Evolutionary conservation across 2,329 filamentous ascomycete species (phyloP).

Genomic region (Xylaria arbuscula): DNA sequence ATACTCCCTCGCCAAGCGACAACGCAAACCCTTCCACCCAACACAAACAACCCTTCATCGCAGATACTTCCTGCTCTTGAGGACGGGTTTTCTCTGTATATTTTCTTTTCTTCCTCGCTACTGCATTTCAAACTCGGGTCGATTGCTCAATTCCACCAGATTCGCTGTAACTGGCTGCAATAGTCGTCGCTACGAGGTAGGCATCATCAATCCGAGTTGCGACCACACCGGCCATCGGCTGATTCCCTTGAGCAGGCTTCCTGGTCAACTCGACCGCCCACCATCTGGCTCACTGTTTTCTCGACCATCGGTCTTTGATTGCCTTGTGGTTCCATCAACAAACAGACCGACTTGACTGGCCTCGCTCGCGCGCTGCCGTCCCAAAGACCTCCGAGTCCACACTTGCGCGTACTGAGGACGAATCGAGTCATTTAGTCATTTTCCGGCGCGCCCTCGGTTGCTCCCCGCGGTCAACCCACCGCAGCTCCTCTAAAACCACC

Average conservation of each 20-base stretch:
- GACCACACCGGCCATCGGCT: conserved; percentile 9
- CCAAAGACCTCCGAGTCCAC: conserved; percentile 1
- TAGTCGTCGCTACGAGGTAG: conserved; percentile 7
- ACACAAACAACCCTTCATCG: conserved; percentile 14
- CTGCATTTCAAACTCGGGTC: not conserved
- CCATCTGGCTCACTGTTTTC: conserved; percentile 2
- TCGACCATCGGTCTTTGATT: conserved; percentile 5
- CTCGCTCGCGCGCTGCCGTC: not conserved
- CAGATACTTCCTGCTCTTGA: conserved; percentile 16
- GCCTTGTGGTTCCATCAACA: not conserved
- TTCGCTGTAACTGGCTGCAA: not conserved
- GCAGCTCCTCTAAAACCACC: conserved; percentile 64
- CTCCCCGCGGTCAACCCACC: conserved; percentile 46
- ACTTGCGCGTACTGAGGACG: no score
- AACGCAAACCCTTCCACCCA: conserved; percentile 17
- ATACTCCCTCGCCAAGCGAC: conserved; percentile 22
- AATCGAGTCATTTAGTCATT: conserved; percentile 42
- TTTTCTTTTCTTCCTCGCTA: not conserved
- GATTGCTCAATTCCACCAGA: not conserved
- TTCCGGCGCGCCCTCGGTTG: conserved; percentile 41
- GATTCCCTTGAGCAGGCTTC: conserved; percentile 19
- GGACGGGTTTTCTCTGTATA: not conserved
- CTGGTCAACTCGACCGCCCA: conserved; percentile 8
- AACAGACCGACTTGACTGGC: not conserved
- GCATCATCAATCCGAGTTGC: not conserved